Conservation (phyloP, 208 protist genomes). For the Wallacemonas sp. region DNA sequence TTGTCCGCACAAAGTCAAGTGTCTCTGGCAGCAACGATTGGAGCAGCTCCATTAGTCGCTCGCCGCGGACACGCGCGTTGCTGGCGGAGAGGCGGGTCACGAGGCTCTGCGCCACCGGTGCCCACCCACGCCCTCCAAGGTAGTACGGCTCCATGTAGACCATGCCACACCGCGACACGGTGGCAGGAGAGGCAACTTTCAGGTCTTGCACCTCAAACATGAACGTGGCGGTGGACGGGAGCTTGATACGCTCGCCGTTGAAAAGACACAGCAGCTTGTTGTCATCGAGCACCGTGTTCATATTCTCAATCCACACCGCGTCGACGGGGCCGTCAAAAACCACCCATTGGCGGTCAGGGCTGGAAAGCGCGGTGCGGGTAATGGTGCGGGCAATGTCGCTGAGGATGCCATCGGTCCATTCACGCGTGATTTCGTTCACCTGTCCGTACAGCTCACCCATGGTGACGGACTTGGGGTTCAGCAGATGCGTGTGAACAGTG, state of each 20-base stretch:
- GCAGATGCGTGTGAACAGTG: conserved; percentile 70
- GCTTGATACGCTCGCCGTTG: conserved; percentile 97
- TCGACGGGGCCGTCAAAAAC: conserved; percentile 99
- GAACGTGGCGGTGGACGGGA: conserved; percentile 92
- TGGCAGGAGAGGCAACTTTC: conserved; percentile 97
- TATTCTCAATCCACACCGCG: conserved; percentile 99
- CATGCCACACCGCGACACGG: conserved; percentile 99
- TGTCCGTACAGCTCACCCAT: conserved; percentile 96
- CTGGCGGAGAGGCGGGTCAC: conserved; percentile 44
- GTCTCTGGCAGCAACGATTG: conserved; percentile 71
- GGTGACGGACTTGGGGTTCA: conserved; percentile 97
- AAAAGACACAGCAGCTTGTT: conserved; percentile 98
- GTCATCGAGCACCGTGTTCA: conserved; percentile 99
- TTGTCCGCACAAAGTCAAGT: conserved; percentile 85
- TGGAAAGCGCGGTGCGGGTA: conserved; percentile 68
- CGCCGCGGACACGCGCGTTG: conserved; percentile 44
- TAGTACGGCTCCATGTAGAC: conserved; percentile 96
- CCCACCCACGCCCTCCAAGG: conserved; percentile 91
- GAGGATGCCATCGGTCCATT: conserved; percentile 97
- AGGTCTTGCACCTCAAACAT: conserved; percentile 99
- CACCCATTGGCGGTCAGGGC: conserved; percentile 92
- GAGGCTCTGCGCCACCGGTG: conserved; percentile 74
- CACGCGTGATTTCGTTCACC: conserved; percentile 96
- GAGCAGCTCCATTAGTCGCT: conserved; percentile 78
- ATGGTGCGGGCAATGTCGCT: conserved; percentile 91